A percentile compares a stretch with the other conserved stretches of the same genome.
Evolutionary conservation across 2,329 filamentous ascomycete genomes (phyloP).

Genomic region (Ploettnerulaceae sp.): DNA sequence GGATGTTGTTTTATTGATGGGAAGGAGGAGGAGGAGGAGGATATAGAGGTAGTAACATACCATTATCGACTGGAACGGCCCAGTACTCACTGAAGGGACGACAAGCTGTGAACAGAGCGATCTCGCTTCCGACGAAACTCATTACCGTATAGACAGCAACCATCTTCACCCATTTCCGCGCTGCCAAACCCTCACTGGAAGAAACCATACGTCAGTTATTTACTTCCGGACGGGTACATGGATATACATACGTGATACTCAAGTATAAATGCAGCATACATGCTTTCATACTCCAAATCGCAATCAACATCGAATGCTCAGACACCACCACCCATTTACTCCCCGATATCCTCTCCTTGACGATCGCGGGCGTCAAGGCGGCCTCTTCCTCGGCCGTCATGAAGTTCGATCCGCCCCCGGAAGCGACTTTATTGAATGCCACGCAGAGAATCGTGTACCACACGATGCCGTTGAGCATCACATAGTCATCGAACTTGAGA

Average conservation of each 20-base stretch:
- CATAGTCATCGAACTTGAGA: constrained; percentile 42
- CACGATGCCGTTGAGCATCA: constrained; percentile 41
- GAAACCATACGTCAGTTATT: not conserved
- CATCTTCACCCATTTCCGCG: constrained; percentile 21
- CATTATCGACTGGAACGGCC: constrained; percentile 42
- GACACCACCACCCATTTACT: constrained; percentile 47
- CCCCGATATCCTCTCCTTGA: constrained; percentile 36
- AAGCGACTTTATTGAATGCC: constrained; percentile 41
- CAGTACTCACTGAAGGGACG: constrained; percentile 44
- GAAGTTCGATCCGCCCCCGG: constrained; percentile 44
- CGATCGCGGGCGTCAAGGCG: constrained; percentile 37
- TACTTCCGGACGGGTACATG: not conserved
- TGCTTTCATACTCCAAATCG: constrained; percentile 40
- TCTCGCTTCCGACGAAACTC: constrained; percentile 41
- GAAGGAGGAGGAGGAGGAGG: not conserved
- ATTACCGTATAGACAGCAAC: constrained; percentile 38
- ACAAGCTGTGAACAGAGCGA: constrained; percentile 44
- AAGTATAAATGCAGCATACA: constrained; percentile 43
- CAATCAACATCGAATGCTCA: constrained; percentile 45
- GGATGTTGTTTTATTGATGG: no score
- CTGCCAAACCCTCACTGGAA: not conserved
- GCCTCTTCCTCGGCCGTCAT: constrained; percentile 39
- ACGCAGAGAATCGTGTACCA: constrained; percentile 45
- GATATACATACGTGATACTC: constrained; percentile 10
- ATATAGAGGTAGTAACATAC: constrained; percentile 15